Base-by-base conservation (phyloP, 805 yeast genomes). In the Nakazawaea anatomiae region DNA sequence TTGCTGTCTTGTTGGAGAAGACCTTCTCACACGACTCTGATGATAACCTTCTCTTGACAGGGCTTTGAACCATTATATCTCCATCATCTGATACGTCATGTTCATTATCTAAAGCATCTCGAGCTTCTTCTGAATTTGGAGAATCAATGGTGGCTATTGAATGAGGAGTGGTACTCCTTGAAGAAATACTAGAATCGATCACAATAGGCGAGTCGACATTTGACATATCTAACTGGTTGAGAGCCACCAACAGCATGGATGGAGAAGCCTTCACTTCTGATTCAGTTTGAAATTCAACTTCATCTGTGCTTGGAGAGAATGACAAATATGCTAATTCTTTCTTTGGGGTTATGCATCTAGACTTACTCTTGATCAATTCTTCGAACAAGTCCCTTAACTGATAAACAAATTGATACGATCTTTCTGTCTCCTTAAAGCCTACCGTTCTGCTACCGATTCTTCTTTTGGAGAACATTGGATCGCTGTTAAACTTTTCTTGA, bases 371-470 rank as follows among this genome's bases (percentile, higher is more conserved):
- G 8, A 88, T 83, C 85, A 90, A 79, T 48, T 83, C 83, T 34
- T 70, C 57, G 62, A 87, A 94, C 40, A 94, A 70, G 41, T 77
- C 80, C 52, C 87, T 78, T 46, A 94, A 72, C 47, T 86, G 87
- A 53, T 79, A 80, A 45, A 88, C 79, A 59, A 94, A 94, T 60
- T 89, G 92, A 57, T 82, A 81, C 0, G 97, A 87, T 54, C 98
- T 74, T 56, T 79, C 79, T 4, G 88, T 81, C 66, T 94, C 98
- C 50, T 76, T 73, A n/a, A 68, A 72, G n/a, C 88, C 86, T 5
- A 91, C 92, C 27, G 71, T 74, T 49, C 97, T 75, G 2, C 97
- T 97, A 39, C 97, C 97, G 50, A 92, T 85, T 61, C 95, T 82
- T 59, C 96, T 79, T 28, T 67, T 62, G 28, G 62, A 55, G 50